A percentile compares a stretch with the other conserved stretches of the same genome.
Evolutionary conservation across 257 asterid species (phyloP).

Genomic region (Fraxinus cuspidata): DNA sequence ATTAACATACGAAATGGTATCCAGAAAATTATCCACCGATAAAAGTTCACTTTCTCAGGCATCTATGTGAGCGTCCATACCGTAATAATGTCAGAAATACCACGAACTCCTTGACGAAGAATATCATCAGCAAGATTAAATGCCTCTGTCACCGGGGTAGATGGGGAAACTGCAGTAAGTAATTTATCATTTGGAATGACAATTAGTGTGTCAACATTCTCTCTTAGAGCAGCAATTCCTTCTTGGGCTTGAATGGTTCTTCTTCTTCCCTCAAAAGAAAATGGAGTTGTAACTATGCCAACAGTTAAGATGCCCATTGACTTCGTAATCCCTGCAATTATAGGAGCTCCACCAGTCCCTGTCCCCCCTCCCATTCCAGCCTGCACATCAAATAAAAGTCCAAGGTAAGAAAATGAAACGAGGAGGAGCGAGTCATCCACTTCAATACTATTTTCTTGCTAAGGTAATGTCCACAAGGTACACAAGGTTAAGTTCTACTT

Average conservation of each 20-base stretch:
- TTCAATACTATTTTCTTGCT: conserved; percentile 5
- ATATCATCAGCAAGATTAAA: conserved; percentile 97
- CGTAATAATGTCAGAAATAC: conserved; percentile 92
- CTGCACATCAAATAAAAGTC: conserved; percentile 38
- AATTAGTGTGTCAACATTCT: conserved; percentile 91
- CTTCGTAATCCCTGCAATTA: conserved; percentile 87
- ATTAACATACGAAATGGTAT: neutral
- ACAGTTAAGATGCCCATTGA: conserved; percentile 93
- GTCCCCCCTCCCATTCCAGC: conserved; percentile 99
- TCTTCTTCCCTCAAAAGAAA: conserved; percentile 94
- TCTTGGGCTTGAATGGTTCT: conserved; percentile 97
- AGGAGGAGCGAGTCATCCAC: neutral
- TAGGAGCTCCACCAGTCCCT: conserved; percentile 97
- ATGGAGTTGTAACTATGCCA: conserved; percentile 94
- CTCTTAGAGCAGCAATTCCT: conserved; percentile 92
- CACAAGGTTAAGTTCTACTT: conserved; percentile 2
- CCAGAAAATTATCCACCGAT: neutral
- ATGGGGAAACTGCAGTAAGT: conserved; percentile 82
- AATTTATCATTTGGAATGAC: conserved; percentile 94
- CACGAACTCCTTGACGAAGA: conserved; percentile 97
- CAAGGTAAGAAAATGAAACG: conserved; percentile 13
- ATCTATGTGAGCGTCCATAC: conserved; percentile 41
- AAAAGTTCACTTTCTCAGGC: conserved; percentile 6
- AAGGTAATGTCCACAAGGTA: conserved; percentile 10
- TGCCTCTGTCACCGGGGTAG: conserved; percentile 97